These are phyloP conservation scores for Paramarasmius palmivorus DNA, from an alignment of 1,284 basidiomycete species.

Conservation along the genomic window DNA sequence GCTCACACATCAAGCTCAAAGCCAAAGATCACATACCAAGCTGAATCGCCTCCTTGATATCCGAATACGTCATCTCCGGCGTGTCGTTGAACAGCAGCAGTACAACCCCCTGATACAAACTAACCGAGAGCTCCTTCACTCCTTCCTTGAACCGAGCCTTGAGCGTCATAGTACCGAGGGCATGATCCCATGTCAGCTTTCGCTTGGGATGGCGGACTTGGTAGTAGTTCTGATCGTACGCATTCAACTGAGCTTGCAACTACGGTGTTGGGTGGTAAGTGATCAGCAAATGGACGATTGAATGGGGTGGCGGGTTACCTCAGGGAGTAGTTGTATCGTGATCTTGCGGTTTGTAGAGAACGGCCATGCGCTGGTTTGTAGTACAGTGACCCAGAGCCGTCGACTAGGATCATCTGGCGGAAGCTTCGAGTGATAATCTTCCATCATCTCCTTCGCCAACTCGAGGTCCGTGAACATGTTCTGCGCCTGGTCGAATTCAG, in stretches of 20 bases:
- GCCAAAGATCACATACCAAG: slow-evolving; percentile 53
- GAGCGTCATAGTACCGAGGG: slow-evolving; percentile 77
- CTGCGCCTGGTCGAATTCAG: slow-evolving; percentile 86
- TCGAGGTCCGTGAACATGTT: slow-evolving; percentile 89
- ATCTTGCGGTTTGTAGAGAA: slow-evolving; percentile 51
- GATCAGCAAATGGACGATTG: neutral
- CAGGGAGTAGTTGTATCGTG: slow-evolving; percentile 51
- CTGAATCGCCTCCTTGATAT: slow-evolving; percentile 71
- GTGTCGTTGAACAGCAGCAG: slow-evolving; percentile 89
- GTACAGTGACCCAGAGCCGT: slow-evolving; percentile 62
- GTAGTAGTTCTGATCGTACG: slow-evolving; percentile 68
- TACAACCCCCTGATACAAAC: slow-evolving; percentile 86
- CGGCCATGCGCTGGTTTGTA: slow-evolving; percentile 79
- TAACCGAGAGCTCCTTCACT: slow-evolving; percentile 87
- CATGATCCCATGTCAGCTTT: slow-evolving; percentile 81
- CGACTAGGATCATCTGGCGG: slow-evolving; percentile 29
- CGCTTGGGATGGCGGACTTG: slow-evolving; percentile 72
- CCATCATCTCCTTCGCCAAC: slow-evolving; percentile 70
- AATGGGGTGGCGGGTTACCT: slow-evolving; percentile 36
- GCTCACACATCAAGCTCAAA: neutral
- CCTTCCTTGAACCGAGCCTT: slow-evolving; percentile 70
- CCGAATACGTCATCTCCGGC: slow-evolving; percentile 58
- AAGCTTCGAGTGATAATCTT: slow-evolving; percentile 51
- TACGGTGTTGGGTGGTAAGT: slow-evolving; percentile 28
- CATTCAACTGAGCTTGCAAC: slow-evolving; percentile 71